A percentile compares a stretch with the other conserved stretches of the same genome.
These are phyloP conservation scores for Excoecaria agallocha DNA, from an alignment of 345 rosid species.

Conservation along the genomic window DNA sequence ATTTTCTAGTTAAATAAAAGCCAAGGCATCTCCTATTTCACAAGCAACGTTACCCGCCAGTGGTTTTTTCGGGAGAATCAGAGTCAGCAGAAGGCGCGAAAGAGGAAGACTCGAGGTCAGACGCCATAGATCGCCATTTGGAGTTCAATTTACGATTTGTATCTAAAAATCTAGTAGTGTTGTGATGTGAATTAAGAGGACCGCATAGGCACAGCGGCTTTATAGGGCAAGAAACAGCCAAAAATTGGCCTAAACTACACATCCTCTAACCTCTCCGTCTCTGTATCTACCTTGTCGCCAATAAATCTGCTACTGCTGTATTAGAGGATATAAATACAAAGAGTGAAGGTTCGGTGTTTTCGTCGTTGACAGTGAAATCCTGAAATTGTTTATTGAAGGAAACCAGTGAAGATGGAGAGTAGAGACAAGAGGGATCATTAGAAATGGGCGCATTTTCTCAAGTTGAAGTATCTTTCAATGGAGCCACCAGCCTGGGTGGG, in stretches of 20 bases:
- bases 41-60: constrained; percentile 41
- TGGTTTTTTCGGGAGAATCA: constrained; percentile 49
- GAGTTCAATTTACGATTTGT: constrained; percentile 24
- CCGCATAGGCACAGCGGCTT: constrained; percentile 29
- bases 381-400: not conserved
- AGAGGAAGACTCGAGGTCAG: constrained; percentile 54
- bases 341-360: not conserved
- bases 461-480: not conserved
- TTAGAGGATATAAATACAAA: too few species aligned
- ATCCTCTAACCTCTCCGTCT: constrained; percentile 13
- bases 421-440: constrained; percentile 28
- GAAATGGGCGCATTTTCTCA: not conserved
- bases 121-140: constrained; percentile 55
- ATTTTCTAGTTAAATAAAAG: not conserved
- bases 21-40: not conserved
- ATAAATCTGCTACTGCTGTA: not conserved
- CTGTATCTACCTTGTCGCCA: not conserved
- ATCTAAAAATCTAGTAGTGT: constrained; percentile 15
- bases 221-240: constrained; percentile 51
- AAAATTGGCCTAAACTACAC: constrained; percentile 53
- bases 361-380: not conserved
- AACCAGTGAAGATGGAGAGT: not conserved
- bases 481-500: not conserved
- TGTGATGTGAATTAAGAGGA: constrained; percentile 7
- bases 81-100: constrained; percentile 51